A percentile compares a stretch with the other conserved stretches of the same genome.
Conservation (phyloP, 805 yeast species). For the Nakazawaea ernobii region DNA sequence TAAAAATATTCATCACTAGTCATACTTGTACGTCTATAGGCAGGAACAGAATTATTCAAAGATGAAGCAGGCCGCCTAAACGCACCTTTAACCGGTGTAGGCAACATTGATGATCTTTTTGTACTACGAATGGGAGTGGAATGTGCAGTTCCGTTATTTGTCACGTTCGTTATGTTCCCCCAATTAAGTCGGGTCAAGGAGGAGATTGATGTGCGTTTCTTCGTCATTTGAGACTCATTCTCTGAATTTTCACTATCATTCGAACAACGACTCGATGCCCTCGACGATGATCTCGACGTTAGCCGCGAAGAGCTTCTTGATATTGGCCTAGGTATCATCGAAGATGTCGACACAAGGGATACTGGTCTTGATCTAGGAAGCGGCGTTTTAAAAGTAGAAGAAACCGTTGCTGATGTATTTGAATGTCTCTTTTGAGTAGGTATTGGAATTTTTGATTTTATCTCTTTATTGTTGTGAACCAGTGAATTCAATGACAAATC, state of each 20-base stretch:
- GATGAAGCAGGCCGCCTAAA: background rate
- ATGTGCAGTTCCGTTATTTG: background rate
- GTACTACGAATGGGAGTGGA: background rate
- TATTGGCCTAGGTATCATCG: conserved; percentile 7
- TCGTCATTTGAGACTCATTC: background rate
- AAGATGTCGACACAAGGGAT: conserved; percentile 1
- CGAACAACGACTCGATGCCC: background rate
- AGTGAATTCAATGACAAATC: conserved; percentile 17
- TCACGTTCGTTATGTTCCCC: conserved; percentile 4
- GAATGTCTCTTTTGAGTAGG: conserved; percentile 25
- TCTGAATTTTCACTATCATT: background rate
- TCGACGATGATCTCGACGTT: background rate
- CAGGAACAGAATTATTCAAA: background rate
- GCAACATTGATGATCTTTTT: background rate
- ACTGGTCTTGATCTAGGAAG: conserved; percentile 21
- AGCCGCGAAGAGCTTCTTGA: background rate
- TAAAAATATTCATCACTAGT: background rate
- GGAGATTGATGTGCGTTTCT: background rate
- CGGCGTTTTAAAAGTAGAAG: conserved; percentile 17
- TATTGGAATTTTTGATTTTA: conserved; percentile 15
- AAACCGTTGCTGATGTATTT: conserved; percentile 38
- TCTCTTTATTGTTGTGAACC: conserved; percentile 17
- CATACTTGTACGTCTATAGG: background rate
- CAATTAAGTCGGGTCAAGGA: conserved; percentile 1
- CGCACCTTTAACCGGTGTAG: background rate